A percentile compares a stretch with the other conserved stretches of the same genome.
Conservation (phyloP, 176 grass and related monocot genomes). For the Elymus sibiricus region DNA sequence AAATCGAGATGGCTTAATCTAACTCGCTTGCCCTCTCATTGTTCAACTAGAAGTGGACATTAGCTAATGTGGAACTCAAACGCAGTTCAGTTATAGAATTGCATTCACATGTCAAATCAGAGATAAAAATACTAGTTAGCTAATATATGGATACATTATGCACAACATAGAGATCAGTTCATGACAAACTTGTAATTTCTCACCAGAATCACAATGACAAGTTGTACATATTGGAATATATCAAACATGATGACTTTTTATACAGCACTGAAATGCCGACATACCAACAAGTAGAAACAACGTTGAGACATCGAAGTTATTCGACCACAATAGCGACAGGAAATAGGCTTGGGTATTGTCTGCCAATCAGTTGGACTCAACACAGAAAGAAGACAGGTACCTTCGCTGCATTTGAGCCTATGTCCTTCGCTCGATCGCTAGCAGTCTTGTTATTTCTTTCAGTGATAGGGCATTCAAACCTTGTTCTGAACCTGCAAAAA, state of each 20-base stretch:
- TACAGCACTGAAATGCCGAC: neutral
- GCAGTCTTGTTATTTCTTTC: constrained; percentile 88
- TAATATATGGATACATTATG: neutral
- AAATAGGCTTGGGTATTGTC: neutral
- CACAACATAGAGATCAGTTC: too few species aligned
- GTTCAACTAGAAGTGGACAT: neutral
- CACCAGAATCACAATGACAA: neutral
- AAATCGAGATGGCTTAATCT: constrained; percentile 14
- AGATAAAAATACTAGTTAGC: neutral
- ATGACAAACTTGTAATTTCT: neutral
- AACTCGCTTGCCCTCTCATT: neutral
- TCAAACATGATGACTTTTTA: neutral
- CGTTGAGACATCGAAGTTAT: neutral
- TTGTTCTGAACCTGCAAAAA: constrained; percentile 64
- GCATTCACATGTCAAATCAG: constrained; percentile 15
- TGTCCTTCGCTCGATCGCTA: constrained; percentile 54
- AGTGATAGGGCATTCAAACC: constrained; percentile 66
- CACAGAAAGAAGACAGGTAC: constrained; percentile 28
- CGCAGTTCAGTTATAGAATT: neutral
- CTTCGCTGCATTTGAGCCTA: constrained; percentile 71
- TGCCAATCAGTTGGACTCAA: neutral
- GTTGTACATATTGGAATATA: neutral
- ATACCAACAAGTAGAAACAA: constrained; percentile 1
- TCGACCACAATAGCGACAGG: neutral
- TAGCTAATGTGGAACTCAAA: neutral